Conservation (phyloP, 2,329 filamentous ascomycete species). For the Fusarium chaquense region DNA sequence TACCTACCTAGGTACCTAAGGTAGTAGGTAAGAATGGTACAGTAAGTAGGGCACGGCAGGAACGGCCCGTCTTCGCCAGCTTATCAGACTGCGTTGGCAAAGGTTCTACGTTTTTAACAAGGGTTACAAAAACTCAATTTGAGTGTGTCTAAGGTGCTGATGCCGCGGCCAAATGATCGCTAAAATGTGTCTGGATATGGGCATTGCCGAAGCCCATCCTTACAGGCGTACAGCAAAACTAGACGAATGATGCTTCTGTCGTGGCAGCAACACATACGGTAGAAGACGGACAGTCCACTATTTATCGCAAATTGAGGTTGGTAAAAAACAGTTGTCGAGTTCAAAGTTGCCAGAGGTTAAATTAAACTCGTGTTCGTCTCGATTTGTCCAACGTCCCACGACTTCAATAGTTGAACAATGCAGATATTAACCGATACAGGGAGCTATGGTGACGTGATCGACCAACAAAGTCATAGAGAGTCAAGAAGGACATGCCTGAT, state of each 20-base stretch:
- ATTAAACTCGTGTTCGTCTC: slow-evolving; percentile 23
- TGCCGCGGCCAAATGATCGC: slow-evolving; percentile 16
- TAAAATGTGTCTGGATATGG: neutral
- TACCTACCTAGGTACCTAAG: no score
- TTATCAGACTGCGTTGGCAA: slow-evolving; percentile 3
- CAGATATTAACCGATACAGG: neutral
- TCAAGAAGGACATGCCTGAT: neutral
- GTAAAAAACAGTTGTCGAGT: neutral
- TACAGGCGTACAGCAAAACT: neutral
- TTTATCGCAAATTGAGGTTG: neutral
- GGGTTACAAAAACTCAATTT: slow-evolving; percentile 14
- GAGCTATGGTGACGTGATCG: neutral
- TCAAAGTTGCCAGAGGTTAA: slow-evolving; percentile 7
- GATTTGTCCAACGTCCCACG: slow-evolving; percentile 13
- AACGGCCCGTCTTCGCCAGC: slow-evolving; percentile 17
- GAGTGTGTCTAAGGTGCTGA: neutral
- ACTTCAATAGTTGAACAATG: neutral
- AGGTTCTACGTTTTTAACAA: neutral
- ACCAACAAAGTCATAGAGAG: neutral
- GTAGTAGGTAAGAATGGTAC: no score
- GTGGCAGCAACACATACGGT: neutral
- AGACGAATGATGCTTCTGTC: neutral
- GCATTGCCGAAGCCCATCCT: neutral
- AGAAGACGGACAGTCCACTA: no score
- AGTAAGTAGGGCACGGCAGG: neutral